Base-by-base conservation (phyloP, 306 rosid species). In the Mimosa pudica region DNA sequence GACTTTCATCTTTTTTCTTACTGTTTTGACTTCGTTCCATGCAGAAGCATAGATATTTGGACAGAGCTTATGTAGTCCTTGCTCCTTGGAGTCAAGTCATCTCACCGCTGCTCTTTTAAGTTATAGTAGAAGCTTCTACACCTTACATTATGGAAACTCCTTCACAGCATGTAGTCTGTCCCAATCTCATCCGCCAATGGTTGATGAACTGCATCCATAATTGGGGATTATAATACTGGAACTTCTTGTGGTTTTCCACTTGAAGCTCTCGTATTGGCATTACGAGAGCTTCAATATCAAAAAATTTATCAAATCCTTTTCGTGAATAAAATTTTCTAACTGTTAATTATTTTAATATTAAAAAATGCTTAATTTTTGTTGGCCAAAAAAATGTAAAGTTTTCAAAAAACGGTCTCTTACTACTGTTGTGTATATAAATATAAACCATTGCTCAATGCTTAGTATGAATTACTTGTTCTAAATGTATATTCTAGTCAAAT, bases 21-120 rank as follows among this genome's bases (percentile, higher is more conserved):
- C 81, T 54, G 80, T 77, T 90, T 88, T 92, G 67, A 90, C 94
- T 62, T 84, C 87, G 24, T 62, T 83, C 97, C 98, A 94, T 3
- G 84, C 92, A 61, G 81, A 83, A 81, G 96, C 97, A 83, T 92
- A 94, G 68, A 94, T 81, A 77, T 92, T 92, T 94, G 17, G 97
- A 94, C 83, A 92, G 75, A 48, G 98, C 93, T 11, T 11, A 94
- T 82, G 74, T 84, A 87, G 83, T 92, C 98, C 86, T 92, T 87
- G 10, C 95, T 86, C 80, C 79, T 80, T 32, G 58, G 66, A 84
- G 73, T 66, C 78, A 36, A 82, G 73, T 78, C 76, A 42, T 75
- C 72, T 24, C 30, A 24, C 30, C 30, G 1, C 30, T 24, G 30
- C 30, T 24, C 30, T 24, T 24, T 24, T 24, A 73, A 79, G 49